A percentile compares a stretch with the other conserved stretches of the same genome.
These are phyloP conservation scores for Pseudogymnoascus sp. DNA, from an alignment of 2,329 filamentous ascomycete species.

Conservation along the genomic window DNA sequence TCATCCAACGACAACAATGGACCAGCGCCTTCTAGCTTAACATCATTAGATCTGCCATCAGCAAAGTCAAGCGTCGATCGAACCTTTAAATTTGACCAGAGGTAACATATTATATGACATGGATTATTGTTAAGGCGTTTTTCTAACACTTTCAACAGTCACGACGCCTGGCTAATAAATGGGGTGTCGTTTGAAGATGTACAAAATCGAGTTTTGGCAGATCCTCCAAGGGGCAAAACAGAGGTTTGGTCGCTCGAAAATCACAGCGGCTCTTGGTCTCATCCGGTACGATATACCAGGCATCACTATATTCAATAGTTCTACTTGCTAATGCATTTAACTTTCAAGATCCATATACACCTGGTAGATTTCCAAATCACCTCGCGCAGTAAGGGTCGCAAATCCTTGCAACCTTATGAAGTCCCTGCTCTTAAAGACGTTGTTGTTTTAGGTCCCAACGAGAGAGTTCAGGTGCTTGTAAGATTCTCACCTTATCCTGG, in stretches of 20 bases:
- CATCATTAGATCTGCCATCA: background rate
- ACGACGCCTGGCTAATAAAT: too few relatives aligned
- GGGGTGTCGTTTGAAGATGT: too few relatives aligned
- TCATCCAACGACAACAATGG: background rate
- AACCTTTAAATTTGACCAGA: background rate
- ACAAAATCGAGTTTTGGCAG: too few relatives aligned
- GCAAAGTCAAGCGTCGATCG: background rate
- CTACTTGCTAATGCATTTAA: conserved; percentile 26
- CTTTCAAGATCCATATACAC: conserved; percentile 37
- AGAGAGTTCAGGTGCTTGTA: conserved; percentile 38
- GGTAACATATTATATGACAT: too few relatives aligned
- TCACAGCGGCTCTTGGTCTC: conserved; percentile 31
- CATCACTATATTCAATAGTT: background rate
- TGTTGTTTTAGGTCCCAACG: conserved; percentile 44
- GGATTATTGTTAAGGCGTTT: too few relatives aligned
- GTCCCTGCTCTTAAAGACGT: conserved; percentile 48
- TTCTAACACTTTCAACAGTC: too few relatives aligned
- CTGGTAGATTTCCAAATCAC: conserved; percentile 50
- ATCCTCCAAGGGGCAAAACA: too few relatives aligned
- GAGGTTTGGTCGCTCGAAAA: too few relatives aligned
- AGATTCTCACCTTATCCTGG: conserved; percentile 47
- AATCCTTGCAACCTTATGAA: conserved; percentile 44
- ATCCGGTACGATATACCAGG: conserved; percentile 30
- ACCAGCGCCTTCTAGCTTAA: background rate
- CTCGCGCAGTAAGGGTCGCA: conserved; percentile 37